Percentiles rank a stretch among this genome's conserved stretches.
phyloP scores from a whole-genome alignment of 1,284 basidiomycete species.

The Melanopsichium pennsylvanicum region DNA sequence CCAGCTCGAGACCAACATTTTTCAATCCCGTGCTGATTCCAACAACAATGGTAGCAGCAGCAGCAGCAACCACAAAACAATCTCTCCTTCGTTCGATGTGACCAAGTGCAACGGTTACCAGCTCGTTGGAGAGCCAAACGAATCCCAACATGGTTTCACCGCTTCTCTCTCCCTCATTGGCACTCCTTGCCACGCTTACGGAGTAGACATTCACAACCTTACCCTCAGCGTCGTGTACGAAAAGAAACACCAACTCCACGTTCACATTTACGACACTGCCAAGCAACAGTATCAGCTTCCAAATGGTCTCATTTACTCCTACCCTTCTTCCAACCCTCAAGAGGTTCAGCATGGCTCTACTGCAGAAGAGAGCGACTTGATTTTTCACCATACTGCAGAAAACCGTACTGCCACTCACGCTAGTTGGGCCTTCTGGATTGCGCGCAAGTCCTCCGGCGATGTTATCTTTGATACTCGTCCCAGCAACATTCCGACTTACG shows the following conservation, averaged over 20 bases:
- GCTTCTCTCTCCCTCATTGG: conserved; percentile 73
- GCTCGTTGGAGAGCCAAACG: conserved; percentile 29
- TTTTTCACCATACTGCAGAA: conserved; percentile 74
- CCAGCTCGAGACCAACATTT: conserved; percentile 22
- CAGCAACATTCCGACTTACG: conserved; percentile 50
- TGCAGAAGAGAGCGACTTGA: conserved; percentile 56
- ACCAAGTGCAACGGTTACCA: conserved; percentile 45
- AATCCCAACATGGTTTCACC: conserved; percentile 68
- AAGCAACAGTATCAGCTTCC: conserved; percentile 75
- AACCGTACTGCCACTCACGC: conserved; percentile 67
- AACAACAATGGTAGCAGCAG: too few relatives aligned
- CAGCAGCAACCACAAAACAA: conserved; percentile 4
- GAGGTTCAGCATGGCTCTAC: conserved; percentile 27
- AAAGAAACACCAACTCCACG: conserved; percentile 70
- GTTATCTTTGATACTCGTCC: conserved; percentile 78
- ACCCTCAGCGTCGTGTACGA: conserved; percentile 76
- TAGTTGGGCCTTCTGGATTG: conserved; percentile 79
- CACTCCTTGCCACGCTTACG: conserved; percentile 76
- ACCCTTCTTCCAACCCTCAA: conserved; percentile 67
- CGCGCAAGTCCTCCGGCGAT: conserved; percentile 69
- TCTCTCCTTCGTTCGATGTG: conserved; percentile 35
- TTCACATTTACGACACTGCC: conserved; percentile 75
- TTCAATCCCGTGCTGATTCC: conserved; percentile 15
- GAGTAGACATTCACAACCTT: conserved; percentile 73
- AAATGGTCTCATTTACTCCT: conserved; percentile 72